A percentile compares a stretch with the other conserved stretches of the same genome.
Conservation (phyloP, 352 stramenopile species). For the Pythium dissimile region DNA sequence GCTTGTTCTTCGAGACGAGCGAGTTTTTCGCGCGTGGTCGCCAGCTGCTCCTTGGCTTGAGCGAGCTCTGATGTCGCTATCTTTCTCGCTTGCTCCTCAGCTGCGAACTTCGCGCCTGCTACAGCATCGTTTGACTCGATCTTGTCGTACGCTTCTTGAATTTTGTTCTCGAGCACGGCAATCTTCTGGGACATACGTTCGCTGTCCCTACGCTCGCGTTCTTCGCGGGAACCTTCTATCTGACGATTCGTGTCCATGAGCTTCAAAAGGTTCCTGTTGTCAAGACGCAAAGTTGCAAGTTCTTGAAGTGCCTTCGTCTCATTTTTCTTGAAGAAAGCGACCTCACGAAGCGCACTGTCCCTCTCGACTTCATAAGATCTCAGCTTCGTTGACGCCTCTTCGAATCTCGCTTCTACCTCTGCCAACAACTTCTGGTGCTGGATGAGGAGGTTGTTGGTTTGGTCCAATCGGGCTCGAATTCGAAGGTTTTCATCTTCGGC, state of each 20-base stretch:
- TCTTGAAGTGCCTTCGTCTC: slow-evolving; percentile 62
- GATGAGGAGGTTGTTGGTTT: slow-evolving; percentile 57
- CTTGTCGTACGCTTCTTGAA: slow-evolving; percentile 64
- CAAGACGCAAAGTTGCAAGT: slow-evolving; percentile 48
- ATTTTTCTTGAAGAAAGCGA: slow-evolving; percentile 52
- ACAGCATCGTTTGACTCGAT: slow-evolving; percentile 54
- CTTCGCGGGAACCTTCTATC: slow-evolving; percentile 59
- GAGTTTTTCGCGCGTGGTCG: slow-evolving; percentile 37
- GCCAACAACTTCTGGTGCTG: slow-evolving; percentile 59
- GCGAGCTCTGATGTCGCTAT: slow-evolving; percentile 33
- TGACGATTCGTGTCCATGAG: slow-evolving; percentile 73
- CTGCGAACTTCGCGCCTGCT: slow-evolving; percentile 36
- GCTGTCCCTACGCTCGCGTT: slow-evolving; percentile 48
- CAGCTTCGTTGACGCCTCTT: slow-evolving; percentile 34
- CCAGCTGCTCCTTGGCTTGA: slow-evolving; percentile 35
- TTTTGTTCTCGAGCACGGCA: slow-evolving; percentile 39
- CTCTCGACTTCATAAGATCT: slow-evolving; percentile 50
- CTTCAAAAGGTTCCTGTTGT: slow-evolving; percentile 80
- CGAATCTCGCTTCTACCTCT: slow-evolving; percentile 56
- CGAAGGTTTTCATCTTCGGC: slow-evolving; percentile 61
- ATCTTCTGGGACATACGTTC: slow-evolving; percentile 49
- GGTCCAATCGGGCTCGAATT: slow-evolving; percentile 54
- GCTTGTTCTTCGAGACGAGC: slow-evolving; percentile 57
- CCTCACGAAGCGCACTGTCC: slow-evolving; percentile 39
- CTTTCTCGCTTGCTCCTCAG: slow-evolving; percentile 61